Evolutionary conservation across 2,329 filamentous ascomycete species (phyloP).

Genomic region (Clarireedia paspali): DNA sequence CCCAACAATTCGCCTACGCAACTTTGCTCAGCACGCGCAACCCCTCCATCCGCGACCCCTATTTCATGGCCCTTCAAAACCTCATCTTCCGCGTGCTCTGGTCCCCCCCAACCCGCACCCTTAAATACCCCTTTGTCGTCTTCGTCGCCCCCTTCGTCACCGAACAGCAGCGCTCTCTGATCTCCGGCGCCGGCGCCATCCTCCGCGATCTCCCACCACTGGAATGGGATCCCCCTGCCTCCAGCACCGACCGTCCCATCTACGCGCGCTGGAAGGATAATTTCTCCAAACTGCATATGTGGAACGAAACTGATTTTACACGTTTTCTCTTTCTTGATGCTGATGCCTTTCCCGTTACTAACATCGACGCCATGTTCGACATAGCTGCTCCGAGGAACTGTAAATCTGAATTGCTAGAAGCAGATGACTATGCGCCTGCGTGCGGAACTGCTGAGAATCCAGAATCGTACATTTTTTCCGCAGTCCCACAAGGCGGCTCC

Average conservation of each 20-base stretch:
- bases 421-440: neutral
- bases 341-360: constrained; percentile 13
- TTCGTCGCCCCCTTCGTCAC: constrained; percentile 13
- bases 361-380: constrained; percentile 14
- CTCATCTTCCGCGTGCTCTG: constrained; percentile 14
- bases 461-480: constrained; percentile 1
- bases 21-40: constrained; percentile 12
- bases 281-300: constrained; percentile 14
- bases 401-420: neutral
- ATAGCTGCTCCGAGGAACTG: constrained; percentile 4
- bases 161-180: constrained; percentile 6
- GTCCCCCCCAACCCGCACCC: constrained; percentile 3
- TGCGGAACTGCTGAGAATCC: neutral
- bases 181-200: constrained; percentile 12
- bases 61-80: constrained; percentile 13
- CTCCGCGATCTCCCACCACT: constrained; percentile 9
- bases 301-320: constrained; percentile 12
- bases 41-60: constrained; percentile 10
- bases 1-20: constrained; percentile 5
- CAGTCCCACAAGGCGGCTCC: neutral
- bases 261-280: constrained; percentile 12
- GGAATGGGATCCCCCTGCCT: constrained; percentile 8
- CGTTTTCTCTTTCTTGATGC: constrained; percentile 10
- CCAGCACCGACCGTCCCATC: neutral
- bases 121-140: constrained; percentile 12